phyloP scores from a whole-genome alignment of 1,139 yeast genomes.

The Nakaseomyces sp. region DNA sequence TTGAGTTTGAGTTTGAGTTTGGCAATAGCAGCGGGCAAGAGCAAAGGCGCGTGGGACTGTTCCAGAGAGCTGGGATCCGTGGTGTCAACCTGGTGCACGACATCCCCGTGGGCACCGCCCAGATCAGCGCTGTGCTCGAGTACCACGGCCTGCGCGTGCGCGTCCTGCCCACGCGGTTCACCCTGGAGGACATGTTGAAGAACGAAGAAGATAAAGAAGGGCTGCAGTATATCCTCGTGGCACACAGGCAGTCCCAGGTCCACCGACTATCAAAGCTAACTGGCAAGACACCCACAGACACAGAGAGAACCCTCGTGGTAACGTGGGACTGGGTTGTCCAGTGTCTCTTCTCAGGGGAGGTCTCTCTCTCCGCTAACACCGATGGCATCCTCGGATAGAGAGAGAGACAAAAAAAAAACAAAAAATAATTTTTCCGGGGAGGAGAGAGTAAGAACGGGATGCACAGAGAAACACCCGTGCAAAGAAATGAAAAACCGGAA shows the following conservation, averaged over 20 bases:
- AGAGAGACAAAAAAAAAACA: not conserved
- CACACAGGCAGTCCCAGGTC: constrained; percentile 35
- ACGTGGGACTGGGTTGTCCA: constrained; percentile 67
- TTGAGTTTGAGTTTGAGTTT: too few species aligned
- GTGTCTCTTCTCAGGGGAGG: constrained; percentile 44
- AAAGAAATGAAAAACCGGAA: too few species aligned
- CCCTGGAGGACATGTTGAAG: constrained; percentile 19
- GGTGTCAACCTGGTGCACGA: constrained; percentile 56
- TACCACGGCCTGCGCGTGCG: constrained; percentile 52
- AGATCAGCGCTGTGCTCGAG: constrained; percentile 50
- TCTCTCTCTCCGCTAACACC: constrained; percentile 6
- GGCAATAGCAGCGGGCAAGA: not conserved
- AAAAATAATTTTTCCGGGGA: not conserved
- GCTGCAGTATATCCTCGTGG: constrained; percentile 26
- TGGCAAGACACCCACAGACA: constrained; percentile 21
- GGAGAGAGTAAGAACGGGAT: too few species aligned
- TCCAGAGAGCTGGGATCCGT: constrained; percentile 33
- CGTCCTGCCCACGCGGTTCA: constrained; percentile 26
- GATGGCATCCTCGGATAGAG: not conserved
- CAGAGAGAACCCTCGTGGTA: constrained; percentile 32
- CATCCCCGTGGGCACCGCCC: constrained; percentile 57
- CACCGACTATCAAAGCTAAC: constrained; percentile 34
- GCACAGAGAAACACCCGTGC: too few species aligned
- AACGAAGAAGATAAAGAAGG: constrained; percentile 9
- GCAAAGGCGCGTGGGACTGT: too few species aligned